Evolutionary conservation across 2,329 filamentous ascomycete species (phyloP).

Genomic region (Periconia macrospinosa): DNA sequence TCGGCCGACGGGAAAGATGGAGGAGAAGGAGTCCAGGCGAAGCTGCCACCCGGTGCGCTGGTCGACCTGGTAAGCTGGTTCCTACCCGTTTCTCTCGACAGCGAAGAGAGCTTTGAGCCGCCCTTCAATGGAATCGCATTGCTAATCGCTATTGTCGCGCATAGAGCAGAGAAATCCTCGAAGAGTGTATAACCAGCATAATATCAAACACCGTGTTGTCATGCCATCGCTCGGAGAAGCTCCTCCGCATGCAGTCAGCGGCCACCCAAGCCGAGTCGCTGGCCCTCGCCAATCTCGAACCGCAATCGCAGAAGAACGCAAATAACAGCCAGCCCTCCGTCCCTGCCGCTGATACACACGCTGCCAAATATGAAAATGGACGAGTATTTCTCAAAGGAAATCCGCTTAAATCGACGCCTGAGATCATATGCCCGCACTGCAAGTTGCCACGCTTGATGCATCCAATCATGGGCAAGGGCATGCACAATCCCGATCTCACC

Average conservation of each 20-base stretch:
- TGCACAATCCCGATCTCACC: slow-evolving; percentile 62
- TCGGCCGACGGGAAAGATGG: slow-evolving; percentile 32
- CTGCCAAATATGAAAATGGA: slow-evolving; percentile 70
- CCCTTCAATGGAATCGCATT: slow-evolving; percentile 10
- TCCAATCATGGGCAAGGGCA: slow-evolving; percentile 70
- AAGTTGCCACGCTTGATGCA: slow-evolving; percentile 73
- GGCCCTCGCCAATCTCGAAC: slow-evolving; percentile 40
- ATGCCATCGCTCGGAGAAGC: slow-evolving; percentile 78
- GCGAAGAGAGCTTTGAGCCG: slow-evolving; percentile 12
- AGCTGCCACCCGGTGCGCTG: slow-evolving; percentile 30
- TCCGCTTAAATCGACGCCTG: slow-evolving; percentile 68
- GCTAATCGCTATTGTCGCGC: slow-evolving; percentile 20
- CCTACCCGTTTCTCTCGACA: slow-evolving; percentile 4
- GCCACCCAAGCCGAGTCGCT: slow-evolving; percentile 50
- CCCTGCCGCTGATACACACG: slow-evolving; percentile 62
- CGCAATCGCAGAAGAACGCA: slow-evolving; percentile 33
- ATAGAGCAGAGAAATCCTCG: slow-evolving; percentile 58
- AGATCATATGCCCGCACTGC: slow-evolving; percentile 74
- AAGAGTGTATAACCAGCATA: slow-evolving; percentile 76
- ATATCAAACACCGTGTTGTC: slow-evolving; percentile 74
- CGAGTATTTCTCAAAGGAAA: slow-evolving; percentile 71
- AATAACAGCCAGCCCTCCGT: slow-evolving; percentile 54
- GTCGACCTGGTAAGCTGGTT: slow-evolving; percentile 32
- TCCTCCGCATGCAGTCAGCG: slow-evolving; percentile 66
- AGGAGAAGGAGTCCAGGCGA: slow-evolving; percentile 26